phyloP scores from a whole-genome alignment of 768 basidiomycete genomes.

The Macrolepiota albuminosa region DNA sequence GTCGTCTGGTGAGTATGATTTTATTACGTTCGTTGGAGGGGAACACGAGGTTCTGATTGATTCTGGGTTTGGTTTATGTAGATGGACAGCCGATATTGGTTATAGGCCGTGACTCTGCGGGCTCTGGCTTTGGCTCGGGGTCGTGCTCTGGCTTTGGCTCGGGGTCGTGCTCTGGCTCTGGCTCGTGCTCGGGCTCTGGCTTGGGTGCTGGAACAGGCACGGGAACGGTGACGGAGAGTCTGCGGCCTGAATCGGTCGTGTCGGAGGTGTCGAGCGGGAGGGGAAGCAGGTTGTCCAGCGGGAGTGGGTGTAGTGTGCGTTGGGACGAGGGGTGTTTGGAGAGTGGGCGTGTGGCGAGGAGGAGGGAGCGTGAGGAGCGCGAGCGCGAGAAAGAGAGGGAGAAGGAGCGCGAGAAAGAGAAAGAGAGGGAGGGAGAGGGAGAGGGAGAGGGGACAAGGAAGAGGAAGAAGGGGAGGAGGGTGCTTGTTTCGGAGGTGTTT shows the following conservation, averaged over 20 bases:
- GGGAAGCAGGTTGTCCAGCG: constrained; percentile 22
- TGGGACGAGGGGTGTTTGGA: constrained; percentile 47
- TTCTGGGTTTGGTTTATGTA: too few species aligned
- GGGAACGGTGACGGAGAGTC: constrained; percentile 10
- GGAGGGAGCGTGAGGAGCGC: constrained; percentile 20
- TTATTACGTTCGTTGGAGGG: neutral
- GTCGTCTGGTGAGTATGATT: neutral
- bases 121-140: too few species aligned
- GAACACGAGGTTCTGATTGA: too few species aligned
- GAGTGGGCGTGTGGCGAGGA: constrained; percentile 38
- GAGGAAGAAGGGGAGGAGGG: constrained; percentile 46
- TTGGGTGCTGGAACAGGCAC: too few species aligned
- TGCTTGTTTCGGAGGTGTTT: constrained; percentile 57
- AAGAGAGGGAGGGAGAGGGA: constrained; percentile 44
- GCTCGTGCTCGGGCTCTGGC: too few species aligned
- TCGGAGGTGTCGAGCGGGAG: neutral
- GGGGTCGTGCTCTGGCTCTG: too few species aligned
- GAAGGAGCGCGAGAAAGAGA: constrained; percentile 13
- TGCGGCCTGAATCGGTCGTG: constrained; percentile 27
- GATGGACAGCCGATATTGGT: constrained; percentile 6
- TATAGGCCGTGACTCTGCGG: neutral
- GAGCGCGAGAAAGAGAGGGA: constrained; percentile 15
- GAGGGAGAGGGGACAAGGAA: constrained; percentile 31
- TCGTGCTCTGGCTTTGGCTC: too few species aligned
- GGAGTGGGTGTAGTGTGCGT: constrained; percentile 36